Conservation (phyloP, 805 yeast species). For the Candida caryicola region DNA sequence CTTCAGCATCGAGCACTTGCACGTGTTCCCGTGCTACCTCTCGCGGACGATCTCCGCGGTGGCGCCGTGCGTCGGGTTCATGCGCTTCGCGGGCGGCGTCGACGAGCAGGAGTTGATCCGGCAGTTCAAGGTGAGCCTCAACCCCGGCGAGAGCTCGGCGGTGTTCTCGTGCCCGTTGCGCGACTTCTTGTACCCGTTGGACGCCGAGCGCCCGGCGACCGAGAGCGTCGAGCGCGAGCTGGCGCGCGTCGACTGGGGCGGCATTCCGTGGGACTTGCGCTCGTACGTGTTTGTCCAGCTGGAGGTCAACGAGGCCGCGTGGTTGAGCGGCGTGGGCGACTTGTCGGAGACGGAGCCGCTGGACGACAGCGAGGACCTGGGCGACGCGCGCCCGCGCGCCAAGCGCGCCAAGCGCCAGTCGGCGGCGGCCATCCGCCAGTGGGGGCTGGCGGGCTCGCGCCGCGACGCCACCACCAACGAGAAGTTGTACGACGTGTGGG, state of each 20-base stretch:
- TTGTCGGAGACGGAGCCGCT: slow-evolving; percentile 61
- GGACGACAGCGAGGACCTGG: slow-evolving; percentile 18
- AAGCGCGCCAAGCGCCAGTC: not conserved
- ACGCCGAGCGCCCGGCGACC: slow-evolving; percentile 12
- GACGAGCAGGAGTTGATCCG: slow-evolving; percentile 19
- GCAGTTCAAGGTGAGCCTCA: slow-evolving; percentile 46
- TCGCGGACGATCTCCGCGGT: slow-evolving; percentile 83
- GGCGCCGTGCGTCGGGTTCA: slow-evolving; percentile 71
- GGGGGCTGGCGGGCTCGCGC: slow-evolving; percentile 43
- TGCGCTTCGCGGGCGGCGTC: slow-evolving; percentile 36
- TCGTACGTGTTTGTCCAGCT: slow-evolving; percentile 59
- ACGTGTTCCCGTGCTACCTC: slow-evolving; percentile 71
- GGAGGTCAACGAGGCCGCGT: slow-evolving; percentile 54
- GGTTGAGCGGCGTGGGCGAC: slow-evolving; percentile 57
- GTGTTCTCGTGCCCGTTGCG: slow-evolving; percentile 67
- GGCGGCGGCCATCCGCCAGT: slow-evolving; percentile 14
- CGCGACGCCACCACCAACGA: slow-evolving; percentile 38
- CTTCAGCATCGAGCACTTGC: slow-evolving; percentile 57
- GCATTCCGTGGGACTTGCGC: slow-evolving; percentile 62
- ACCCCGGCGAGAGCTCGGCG: slow-evolving; percentile 75
- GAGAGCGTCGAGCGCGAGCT: slow-evolving; percentile 34
- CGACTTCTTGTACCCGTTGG: slow-evolving; percentile 49
- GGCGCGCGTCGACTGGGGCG: slow-evolving; percentile 61
- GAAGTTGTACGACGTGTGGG: slow-evolving; percentile 73
- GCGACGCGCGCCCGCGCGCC: slow-evolving; percentile 9